Evolutionary conservation across 805 yeast species (phyloP), one percentile per base, ranked within the genome.

Genomic region (Lipomyces kockii): DNA sequence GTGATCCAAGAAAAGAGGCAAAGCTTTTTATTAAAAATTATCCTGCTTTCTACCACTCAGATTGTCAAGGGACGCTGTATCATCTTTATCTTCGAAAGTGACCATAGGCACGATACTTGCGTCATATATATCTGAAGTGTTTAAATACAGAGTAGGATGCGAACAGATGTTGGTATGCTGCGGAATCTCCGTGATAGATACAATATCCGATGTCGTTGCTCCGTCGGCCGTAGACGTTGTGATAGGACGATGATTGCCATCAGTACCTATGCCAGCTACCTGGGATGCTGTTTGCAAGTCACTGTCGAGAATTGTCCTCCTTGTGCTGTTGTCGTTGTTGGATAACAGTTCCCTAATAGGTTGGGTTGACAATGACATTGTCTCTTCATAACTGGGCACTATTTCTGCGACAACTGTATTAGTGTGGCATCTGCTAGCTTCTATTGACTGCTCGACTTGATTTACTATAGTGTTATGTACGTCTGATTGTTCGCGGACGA

Each of bases 351-450:
- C 46, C 27, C 63, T 63, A 14, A 35, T n/a, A 22, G 63, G 46
- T 25, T 29, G 63, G 8, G 56, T 29, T n/a, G 60, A 46, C 43
- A 37, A 11, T 7, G 35, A 27, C 67, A 64, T 64, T 17, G 67
- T 53, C 37, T 62, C 66, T 27, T 64, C 67, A 34, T 64, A 64
- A 29, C 67, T 64, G n/a, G 67, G 67, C 27, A 64, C 67, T 25
- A 64, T 54, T 53, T 60, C 67, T 37, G 67, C 67, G n/a, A 62
- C 57, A n/a, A 62, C 46, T 8, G 43, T 61, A 52, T 37, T 46
- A 14, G 43, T 17, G 11, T 29, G 49, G 52, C 32, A 20, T n/a
- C 61, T 35, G 29, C n/a, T 27, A 58, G 51, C 32, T 35, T 58
- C 46, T 17, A 25, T n/a, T 39, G 39, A 39, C 12, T 27, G 61